Base-by-base conservation (phyloP, 208 protist species). In the Leishmania aethiopica region DNA sequence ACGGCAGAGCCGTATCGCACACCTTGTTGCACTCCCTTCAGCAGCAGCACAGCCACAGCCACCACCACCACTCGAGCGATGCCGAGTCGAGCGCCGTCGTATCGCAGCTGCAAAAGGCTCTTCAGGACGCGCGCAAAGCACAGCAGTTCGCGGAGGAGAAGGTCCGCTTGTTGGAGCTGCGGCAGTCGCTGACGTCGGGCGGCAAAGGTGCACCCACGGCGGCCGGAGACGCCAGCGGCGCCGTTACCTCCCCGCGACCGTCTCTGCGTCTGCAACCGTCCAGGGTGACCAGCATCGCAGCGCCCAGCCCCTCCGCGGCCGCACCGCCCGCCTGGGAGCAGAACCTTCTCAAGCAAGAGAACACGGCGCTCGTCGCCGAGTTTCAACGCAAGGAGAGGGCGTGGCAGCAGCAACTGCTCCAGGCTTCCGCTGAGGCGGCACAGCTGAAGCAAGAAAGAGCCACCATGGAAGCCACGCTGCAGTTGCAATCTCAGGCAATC, bases 321-420 rank as follows among this genome's bases (percentile, higher is more conserved):
- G 35, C 22, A 3, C n/a, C 66, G 17, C 53, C 57, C 22, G 62
- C 79, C 42, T 79, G 79, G 82, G 85, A 89, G 70, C 79, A 84
- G 75, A 60, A 80, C 40, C 84, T 92, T 47, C 80, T 90, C 28
- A 86, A 86, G 64, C 76, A 93, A 71, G 90, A 93, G 77, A 91
- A 93, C 80, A 42, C 83, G 37, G 75, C 75, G 11, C 86, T 88
- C 53, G 87, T 86, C 15, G 79, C 81, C 47, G 90, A 93, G 75
- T 93, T 92, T 77, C 85, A 91, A 55, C 66, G 83, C 19, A 78
- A 84, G 67, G 91, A 94, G 80, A 85, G 80, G 69, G 83, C 83
- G 74, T 92, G 91, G 89, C 91, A 92, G 76, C 72, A 77, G 77
- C 79, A 81, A 57, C 78, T 94, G 72, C 85, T 70, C 11, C 81